phyloP scores from a whole-genome alignment of 129 eudicot species.

The Escallonia herrerae region DNA sequence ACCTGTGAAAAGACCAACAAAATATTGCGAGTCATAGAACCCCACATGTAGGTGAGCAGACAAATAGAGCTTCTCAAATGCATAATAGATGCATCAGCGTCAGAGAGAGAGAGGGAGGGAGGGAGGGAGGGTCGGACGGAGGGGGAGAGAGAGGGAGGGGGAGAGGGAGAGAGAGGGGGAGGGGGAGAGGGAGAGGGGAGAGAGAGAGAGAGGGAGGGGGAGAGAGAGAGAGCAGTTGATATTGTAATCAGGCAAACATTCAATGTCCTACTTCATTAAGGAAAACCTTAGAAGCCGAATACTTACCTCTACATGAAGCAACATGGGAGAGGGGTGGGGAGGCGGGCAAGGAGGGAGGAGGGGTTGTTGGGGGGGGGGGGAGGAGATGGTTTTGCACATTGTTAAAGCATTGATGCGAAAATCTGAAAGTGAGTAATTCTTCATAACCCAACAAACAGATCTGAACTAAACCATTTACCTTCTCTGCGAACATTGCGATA shows the following conservation, averaged over 20 bases:
- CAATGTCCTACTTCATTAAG: too few species aligned
- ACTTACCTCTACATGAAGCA: background rate
- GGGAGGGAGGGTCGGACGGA: background rate
- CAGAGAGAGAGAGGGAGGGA: background rate
- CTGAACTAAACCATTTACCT: constrained; percentile 28
- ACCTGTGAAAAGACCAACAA: constrained; percentile 33
- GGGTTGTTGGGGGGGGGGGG: background rate
- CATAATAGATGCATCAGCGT: background rate
- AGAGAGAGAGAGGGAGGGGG: too few species aligned
- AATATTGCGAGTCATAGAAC: too few species aligned
- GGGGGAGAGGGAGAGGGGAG: too few species aligned
- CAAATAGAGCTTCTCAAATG: background rate
- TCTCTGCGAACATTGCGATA: constrained; percentile 62
- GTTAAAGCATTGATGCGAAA: constrained; percentile 4
- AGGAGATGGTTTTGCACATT: background rate
- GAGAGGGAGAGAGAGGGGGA: too few species aligned
- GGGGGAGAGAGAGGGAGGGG: background rate
- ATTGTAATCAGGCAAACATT: too few species aligned
- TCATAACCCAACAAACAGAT: background rate
- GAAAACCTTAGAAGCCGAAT: background rate
- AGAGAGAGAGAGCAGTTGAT: too few species aligned
- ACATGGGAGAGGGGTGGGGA: background rate
- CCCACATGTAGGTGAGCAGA: background rate
- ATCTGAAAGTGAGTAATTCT: background rate
- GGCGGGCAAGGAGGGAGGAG: background rate